Percentiles rank a stretch among this genome's conserved stretches.
Evolutionary conservation across 163 green algal species (phyloP).

Genomic region (Volvox carteri): DNA sequence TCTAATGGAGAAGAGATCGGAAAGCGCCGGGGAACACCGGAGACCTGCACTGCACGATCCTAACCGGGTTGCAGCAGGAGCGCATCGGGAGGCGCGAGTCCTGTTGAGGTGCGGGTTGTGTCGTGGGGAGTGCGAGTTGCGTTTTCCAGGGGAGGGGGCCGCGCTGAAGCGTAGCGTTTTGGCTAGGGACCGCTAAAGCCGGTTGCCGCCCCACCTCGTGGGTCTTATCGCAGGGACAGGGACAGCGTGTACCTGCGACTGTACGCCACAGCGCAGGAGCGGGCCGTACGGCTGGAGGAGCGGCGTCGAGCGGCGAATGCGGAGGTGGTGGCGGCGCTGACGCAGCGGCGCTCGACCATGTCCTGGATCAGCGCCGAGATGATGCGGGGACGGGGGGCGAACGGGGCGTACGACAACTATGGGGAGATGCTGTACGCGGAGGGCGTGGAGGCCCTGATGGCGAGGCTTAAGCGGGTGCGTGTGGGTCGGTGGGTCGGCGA

Average conservation of each 20-base stretch:
- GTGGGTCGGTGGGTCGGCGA: too few relatives aligned
- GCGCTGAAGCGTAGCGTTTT: too few relatives aligned
- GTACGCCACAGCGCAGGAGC: conserved; percentile 63
- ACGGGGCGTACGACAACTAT: conserved; percentile 79
- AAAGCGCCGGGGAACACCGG: too few relatives aligned
- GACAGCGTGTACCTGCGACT: conserved; percentile 64
- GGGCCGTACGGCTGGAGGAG: conserved; percentile 57
- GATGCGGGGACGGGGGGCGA: conserved; percentile 72
- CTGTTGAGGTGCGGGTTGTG: too few relatives aligned
- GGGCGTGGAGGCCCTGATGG: conserved; percentile 70
- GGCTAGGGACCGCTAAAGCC: too few relatives aligned
- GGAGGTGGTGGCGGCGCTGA: conserved; percentile 49
- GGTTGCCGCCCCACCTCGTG: too few relatives aligned
- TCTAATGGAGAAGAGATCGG: too few relatives aligned
- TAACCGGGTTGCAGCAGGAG: too few relatives aligned
- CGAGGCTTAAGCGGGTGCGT: conserved; percentile 56
- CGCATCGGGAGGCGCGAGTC: too few relatives aligned
- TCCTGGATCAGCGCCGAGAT: conserved; percentile 81
- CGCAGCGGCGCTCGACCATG: conserved; percentile 59
- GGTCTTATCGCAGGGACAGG: conserved; percentile 1
- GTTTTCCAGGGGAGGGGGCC: too few relatives aligned
- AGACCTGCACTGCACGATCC: too few relatives aligned
- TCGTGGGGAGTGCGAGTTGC: too few relatives aligned
- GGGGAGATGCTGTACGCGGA: conserved; percentile 88
- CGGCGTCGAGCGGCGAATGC: conserved; percentile 47